phyloP scores from a whole-genome alignment of 192 early-diverging fungal genomes.

The Backusella tarrabulga region DNA sequence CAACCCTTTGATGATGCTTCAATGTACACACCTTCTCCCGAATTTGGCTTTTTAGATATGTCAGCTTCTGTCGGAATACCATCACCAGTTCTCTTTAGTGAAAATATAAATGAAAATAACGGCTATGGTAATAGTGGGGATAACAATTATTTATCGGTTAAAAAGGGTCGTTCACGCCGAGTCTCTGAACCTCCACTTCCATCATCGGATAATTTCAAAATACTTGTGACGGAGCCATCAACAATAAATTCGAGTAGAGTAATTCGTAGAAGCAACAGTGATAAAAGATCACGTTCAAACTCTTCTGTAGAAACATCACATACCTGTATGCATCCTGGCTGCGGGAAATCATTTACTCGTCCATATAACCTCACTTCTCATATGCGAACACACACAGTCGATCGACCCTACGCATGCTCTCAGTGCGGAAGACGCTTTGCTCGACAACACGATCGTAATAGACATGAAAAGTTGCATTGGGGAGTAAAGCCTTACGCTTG shows the following conservation, averaged over 20 bases:
- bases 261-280: conserved; percentile 18
- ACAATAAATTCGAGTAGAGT: background rate
- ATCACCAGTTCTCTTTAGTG: background rate
- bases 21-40: conserved; percentile 4
- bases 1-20: conserved; percentile 7
- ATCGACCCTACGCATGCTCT: conserved; percentile 71
- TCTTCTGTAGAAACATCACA: background rate
- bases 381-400: conserved; percentile 70
- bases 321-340: conserved; percentile 41
- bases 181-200: conserved; percentile 22
- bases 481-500: conserved; percentile 74
- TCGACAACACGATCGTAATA: conserved; percentile 87
- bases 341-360: conserved; percentile 69
- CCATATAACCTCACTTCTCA: conserved; percentile 80
- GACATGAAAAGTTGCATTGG: conserved; percentile 74
- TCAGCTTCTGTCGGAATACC: background rate
- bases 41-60: background rate
- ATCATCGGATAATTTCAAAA: background rate
- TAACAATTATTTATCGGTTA: background rate
- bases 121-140: background rate
- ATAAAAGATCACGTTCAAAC: conserved; percentile 10
- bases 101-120: background rate
- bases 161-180: conserved; percentile 17
- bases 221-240: background rate
- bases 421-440: conserved; percentile 80